Evolutionary conservation across 73 alveolate genomes (phyloP).

Genomic region (Blepharisma stoltei): DNA sequence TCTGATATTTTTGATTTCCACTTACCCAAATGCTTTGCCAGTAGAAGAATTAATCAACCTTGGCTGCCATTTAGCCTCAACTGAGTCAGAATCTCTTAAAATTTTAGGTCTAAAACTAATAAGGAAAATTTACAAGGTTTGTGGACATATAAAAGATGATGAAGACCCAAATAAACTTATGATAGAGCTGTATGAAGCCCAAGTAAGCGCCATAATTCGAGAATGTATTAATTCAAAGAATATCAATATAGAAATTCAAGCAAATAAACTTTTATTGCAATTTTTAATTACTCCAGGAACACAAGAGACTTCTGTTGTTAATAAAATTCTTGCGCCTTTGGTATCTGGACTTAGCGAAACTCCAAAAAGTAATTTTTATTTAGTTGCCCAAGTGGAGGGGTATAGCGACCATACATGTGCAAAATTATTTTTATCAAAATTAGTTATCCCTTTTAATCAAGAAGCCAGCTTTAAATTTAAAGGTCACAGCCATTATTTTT

Average conservation of each 20-base stretch:
- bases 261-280: background rate
- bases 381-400: background rate
- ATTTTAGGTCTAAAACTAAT: background rate
- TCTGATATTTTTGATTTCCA: background rate
- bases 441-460: too few species aligned
- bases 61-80: background rate
- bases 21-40: background rate
- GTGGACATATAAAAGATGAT: background rate
- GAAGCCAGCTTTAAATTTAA: too few species aligned
- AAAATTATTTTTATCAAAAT: background rate
- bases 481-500: too few species aligned
- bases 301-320: background rate
- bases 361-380: background rate
- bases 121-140: background rate
- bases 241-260: background rate
- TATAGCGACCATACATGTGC: background rate
- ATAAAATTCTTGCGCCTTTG: background rate
- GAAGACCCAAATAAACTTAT: background rate
- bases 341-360: background rate
- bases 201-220: background rate
- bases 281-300: constrained; percentile 21
- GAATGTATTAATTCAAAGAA: background rate
- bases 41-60: constrained; percentile 1
- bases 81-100: background rate
- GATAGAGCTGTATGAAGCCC: constrained; percentile 15